Base-by-base conservation (phyloP, 2,329 filamentous ascomycete genomes). In the Talaromyces atroroseus region DNA sequence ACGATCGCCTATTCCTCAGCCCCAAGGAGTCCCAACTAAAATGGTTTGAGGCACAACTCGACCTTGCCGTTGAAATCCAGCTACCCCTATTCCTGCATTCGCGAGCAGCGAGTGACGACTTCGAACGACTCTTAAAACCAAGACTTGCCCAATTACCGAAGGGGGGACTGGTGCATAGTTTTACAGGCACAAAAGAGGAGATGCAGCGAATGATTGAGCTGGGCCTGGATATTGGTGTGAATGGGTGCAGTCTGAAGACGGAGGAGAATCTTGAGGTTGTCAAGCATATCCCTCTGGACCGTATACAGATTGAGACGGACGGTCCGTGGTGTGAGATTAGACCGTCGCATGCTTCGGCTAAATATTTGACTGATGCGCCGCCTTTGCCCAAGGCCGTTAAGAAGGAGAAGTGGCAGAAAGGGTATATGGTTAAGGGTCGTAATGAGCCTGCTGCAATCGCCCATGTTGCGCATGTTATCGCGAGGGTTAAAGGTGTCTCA, bases 321-420 rank as follows among this genome's bases (percentile, higher is more conserved):
- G 94, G 94, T 2, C 94, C 94, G 2, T 99, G 94, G 89, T 99
- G 94, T 68, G 94, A 99, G 71, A 92, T 99, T 58, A 80, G 94
- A 23, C 87, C 91, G 0, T 90, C 84, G 29, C 92, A 99, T 74
- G 91, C 92, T 29, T 90, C 90, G 2, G 89, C 87, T 65, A 87
- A 87, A 71, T 88, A 87, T 62, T 72, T 88, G 61, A 78, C 84
- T 5, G 86, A 86, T 52, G 83, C 88, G 1, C 86, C 87, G 0
- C 80, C 84, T 52, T 76, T 90, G 34, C 94, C 87, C 64, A 95
- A 89, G 73, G 80, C 86, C 4, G 88, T 96, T 29, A 99, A 97
- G 80, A 97, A 96, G 76, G 94, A 99, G 76, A 95, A 89, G 71
- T 99, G 91, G 87, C 82, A 83, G 46, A 84, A 89, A 65, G 92